Percentiles rank a stretch among this genome's conserved stretches.
Evolutionary conservation across 768 basidiomycete genomes (phyloP).

Genomic region (Leccinum incarnatum): DNA sequence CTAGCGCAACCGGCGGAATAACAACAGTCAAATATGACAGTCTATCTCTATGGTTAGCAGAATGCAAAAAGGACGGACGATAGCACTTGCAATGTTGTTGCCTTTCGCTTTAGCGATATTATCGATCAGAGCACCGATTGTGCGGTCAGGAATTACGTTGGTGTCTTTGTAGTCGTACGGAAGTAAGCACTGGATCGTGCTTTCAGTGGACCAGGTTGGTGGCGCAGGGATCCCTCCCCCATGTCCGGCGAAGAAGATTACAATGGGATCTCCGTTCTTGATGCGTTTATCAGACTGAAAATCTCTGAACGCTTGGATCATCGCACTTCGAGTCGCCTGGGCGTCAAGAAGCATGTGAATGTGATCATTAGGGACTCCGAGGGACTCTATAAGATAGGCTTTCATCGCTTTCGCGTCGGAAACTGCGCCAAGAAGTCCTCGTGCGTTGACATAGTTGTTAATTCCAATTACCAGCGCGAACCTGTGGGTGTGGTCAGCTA

Average conservation of each 20-base stretch:
- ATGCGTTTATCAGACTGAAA: conserved; percentile 29
- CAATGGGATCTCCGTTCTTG: conserved; percentile 31
- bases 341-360: conserved; percentile 38
- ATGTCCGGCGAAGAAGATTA: conserved; percentile 47
- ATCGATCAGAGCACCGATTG: conserved; percentile 19
- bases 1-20: conserved; percentile 39
- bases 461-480: conserved; percentile 46
- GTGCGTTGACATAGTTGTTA: conserved; percentile 33
- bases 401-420: conserved; percentile 40
- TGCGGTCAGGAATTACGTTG: no score
- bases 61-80: not conserved
- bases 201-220: conserved; percentile 5
- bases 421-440: conserved; percentile 35
- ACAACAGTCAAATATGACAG: conserved; percentile 48
- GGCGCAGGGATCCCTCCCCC: conserved; percentile 36
- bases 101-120: conserved; percentile 18
- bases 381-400: conserved; percentile 28
- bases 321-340: conserved; percentile 36
- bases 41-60: conserved; percentile 27
- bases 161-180: conserved; percentile 15
- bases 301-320: conserved; percentile 25
- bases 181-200: no score
- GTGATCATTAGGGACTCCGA: conserved; percentile 33
- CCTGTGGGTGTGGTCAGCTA: not conserved
- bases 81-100: conserved; percentile 33